Base-by-base conservation (phyloP, 2,329 filamentous ascomycete genomes). In the Parafenestella ontariensis region DNA sequence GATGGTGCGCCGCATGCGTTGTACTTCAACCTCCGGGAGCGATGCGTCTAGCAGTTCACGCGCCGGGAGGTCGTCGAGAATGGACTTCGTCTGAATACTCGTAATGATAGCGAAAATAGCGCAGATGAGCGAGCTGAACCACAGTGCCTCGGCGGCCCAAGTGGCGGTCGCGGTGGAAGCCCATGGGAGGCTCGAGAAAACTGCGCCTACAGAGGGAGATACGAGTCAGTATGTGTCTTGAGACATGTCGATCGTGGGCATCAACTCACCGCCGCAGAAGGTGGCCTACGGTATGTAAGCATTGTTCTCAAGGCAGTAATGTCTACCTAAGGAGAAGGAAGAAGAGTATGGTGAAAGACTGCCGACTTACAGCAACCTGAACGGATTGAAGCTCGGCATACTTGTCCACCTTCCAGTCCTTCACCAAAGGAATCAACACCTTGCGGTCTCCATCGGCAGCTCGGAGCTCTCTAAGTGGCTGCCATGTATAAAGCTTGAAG, bases 401-500 rank as follows among this genome's bases (percentile, higher is more conserved):
- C 51, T 72, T 70, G 23, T 70, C 65, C n/a, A 28, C 43, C 46
- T 70, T 66, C 63, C 62, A 72, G 10, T 68, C 61, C 34, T 47
- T 51, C 21, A 68, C 52, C 15, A 66, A 26, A 18, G 55, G 41
- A 10, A 68, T 52, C 13, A 70, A 31, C 9, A 57, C 7, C n/a
- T 24, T 55, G 6, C 58, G 54, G 40, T 72, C 64, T n/a, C 55
- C 56, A 5, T 46, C 58, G 24, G 62, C 63, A 9, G 49, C 54
- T 24, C 62, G 54, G 33, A 72, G 62, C 24, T 68, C 56, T 24
- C 45, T 56, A 21, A 72, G 44, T 9, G 66, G 69, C 34, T 49
- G 58, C 69, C 68, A 72, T 28, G 66, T 72, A 52, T 72, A 72
- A 9, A 70, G 48, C 39, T 66, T 64, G 61, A 72, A 72, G 5